phyloP scores from a whole-genome alignment of 768 basidiomycete genomes.

The Hypholoma sublateritium region DNA sequence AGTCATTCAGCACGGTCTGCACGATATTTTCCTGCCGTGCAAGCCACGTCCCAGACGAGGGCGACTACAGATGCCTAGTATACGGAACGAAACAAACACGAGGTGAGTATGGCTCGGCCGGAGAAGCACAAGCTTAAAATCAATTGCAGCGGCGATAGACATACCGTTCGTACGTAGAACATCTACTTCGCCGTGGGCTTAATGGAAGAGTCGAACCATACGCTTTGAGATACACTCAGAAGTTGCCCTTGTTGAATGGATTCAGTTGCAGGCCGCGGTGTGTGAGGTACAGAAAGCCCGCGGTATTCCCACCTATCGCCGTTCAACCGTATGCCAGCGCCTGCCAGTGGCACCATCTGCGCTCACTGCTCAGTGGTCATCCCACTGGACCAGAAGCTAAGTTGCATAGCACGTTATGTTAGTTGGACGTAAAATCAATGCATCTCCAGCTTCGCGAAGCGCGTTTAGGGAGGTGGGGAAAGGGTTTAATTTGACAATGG shows the following conservation, averaged over 20 bases:
- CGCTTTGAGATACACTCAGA: slow-evolving; percentile 70
- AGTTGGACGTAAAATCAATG: no score
- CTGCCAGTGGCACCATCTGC: no score
- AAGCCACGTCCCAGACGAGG: slow-evolving; percentile 80
- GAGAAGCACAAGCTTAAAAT: neutral
- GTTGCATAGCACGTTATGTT: no score
- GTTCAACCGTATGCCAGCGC: no score
- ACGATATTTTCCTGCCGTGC: slow-evolving; percentile 75
- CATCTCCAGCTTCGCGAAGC: no score
- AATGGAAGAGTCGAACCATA: slow-evolving; percentile 76
- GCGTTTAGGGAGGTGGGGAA: no score
- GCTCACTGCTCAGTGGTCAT: no score
- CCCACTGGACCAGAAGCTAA: no score
- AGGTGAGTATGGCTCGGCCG: neutral
- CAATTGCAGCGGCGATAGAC: no score
- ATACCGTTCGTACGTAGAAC: slow-evolving; percentile 69
- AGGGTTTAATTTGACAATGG: no score
- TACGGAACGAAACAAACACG: neutral
- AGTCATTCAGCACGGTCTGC: slow-evolving; percentile 46
- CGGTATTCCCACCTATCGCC: no score
- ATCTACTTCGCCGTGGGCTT: slow-evolving; percentile 59
- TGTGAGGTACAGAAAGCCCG: neutral
- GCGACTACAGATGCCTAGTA: slow-evolving; percentile 63
- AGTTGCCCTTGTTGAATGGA: slow-evolving; percentile 67
- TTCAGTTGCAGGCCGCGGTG: slow-evolving; percentile 46